Base-by-base conservation (phyloP, 805 yeast species). In the Wickerhamomyces bovis region DNA sequence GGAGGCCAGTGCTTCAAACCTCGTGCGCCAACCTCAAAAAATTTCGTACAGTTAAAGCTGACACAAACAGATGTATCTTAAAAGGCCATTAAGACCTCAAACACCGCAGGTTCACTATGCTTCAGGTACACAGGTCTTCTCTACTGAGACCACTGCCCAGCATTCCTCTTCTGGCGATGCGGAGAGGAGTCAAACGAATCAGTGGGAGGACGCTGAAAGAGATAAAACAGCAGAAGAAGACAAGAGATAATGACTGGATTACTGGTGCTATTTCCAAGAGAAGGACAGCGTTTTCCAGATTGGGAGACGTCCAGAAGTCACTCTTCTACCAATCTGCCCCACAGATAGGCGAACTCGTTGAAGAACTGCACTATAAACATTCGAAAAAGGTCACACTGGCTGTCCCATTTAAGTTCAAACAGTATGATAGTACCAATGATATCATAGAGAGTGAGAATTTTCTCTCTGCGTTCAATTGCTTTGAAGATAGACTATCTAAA, bases 161-260 rank as follows among this genome's bases (percentile, higher is more conserved):
- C 3, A 3, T 10, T 11, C 4, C n/a, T 9, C 23, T 19, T 3
- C 39, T 36, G n/a, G 25, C 20, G 11, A 36, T 25, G 39, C 22
- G 39, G 8, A 36, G 39, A 20, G 25, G 25, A 4, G 20, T 20
- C 16, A 19, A 19, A n/a, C 18, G 23, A 12, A 10, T 13, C n/a
- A 19, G 21, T 19, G 23, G 23, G n/a, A 19, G n/a, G 11, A 12
- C 23, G 10, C 22, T 19, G 23, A 36, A 36, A 13, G 16, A 36
- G n/a, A 36, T 20, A 18, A 36, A 36, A 3, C 39, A 36, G 13
- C 23, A 19, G 39, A 5, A 7, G 2, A 36, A 19, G 13, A 36
- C 51, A 2, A 39, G 33, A 18, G 42, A 39, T n/a, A 39, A 39
- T 19, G 33, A 39, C 6, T 39, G 42, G 42, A 39, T 39, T 18